Conservation (phyloP, 1,284 basidiomycete genomes). For the Puccinia horiana region DNA sequence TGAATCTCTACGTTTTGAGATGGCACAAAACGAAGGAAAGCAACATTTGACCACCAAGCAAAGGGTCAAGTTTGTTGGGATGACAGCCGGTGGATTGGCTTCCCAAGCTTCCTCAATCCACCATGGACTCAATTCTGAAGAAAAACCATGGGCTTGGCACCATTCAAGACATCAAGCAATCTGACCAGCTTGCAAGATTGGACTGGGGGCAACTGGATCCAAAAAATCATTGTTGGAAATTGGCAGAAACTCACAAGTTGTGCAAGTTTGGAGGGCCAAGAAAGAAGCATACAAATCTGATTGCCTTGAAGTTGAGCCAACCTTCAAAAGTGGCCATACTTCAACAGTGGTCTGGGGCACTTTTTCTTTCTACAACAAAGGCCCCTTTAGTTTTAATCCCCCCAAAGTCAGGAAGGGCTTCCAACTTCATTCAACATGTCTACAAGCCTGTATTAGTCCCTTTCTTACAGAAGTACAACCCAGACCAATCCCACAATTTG, state of each 20-base stretch:
- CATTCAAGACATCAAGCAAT: background rate
- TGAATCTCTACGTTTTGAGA: no score
- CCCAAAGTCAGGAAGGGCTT: background rate
- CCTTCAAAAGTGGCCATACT: constrained; percentile 7
- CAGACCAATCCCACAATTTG: background rate
- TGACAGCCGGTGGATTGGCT: background rate
- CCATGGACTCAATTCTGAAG: background rate
- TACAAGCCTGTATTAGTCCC: background rate
- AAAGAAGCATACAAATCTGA: background rate
- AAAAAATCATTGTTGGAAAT: constrained; percentile 11
- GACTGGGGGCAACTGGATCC: background rate
- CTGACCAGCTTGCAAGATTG: no score
- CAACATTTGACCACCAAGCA: background rate
- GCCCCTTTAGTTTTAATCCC: background rate
- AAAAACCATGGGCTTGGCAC: no score
- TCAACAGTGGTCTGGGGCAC: constrained; percentile 18
- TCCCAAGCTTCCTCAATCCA: background rate
- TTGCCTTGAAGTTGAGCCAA: background rate
- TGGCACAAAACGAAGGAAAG: no score
- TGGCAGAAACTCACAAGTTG: background rate
- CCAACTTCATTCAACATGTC: background rate
- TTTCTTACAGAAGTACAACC: background rate
- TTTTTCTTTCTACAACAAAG: background rate
- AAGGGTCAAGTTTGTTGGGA: background rate
- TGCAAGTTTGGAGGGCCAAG: background rate